A percentile compares a stretch with the other conserved stretches of the same genome.
Conservation (phyloP, 352 stramenopile species). For the Blastocystis hominis region DNA sequence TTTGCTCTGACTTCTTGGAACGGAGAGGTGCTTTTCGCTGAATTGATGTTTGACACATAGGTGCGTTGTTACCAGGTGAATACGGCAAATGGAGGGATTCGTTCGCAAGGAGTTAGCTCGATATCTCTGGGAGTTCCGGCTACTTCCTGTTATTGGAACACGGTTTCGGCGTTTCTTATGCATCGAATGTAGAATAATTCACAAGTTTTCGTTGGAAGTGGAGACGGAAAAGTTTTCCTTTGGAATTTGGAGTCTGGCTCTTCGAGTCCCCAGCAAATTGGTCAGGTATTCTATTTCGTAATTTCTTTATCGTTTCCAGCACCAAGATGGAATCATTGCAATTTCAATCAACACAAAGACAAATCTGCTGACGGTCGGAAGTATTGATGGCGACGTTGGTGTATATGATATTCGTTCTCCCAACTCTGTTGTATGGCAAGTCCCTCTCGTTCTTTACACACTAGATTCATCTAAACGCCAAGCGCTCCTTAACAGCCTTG, state of each 20-base stretch:
- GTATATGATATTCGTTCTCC: constrained; percentile 23
- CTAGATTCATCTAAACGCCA: constrained; percentile 39
- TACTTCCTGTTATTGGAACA: constrained; percentile 26
- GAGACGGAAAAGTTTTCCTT: background rate
- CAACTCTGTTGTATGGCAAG: background rate
- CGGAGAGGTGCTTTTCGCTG: background rate
- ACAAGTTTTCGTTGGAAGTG: background rate
- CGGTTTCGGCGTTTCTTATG: background rate
- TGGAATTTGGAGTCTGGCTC: constrained; percentile 14
- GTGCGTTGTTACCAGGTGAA: constrained; percentile 11
- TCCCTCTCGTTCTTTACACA: background rate
- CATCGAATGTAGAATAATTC: background rate
- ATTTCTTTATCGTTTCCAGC: background rate
- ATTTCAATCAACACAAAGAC: constrained; percentile 13
- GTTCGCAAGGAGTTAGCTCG: background rate
- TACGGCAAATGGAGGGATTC: background rate
- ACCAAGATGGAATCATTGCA: background rate
- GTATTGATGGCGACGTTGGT: background rate
- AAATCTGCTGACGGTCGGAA: constrained; percentile 4
- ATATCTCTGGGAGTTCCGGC: constrained; percentile 3
- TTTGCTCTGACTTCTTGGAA: constrained; percentile 27
- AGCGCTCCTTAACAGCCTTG: background rate
- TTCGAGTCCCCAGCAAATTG: background rate
- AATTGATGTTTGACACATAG: background rate
- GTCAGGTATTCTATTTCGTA: background rate